Base-by-base conservation (phyloP, 2,329 filamentous ascomycete genomes). In the Epichloe amarillans region DNA sequence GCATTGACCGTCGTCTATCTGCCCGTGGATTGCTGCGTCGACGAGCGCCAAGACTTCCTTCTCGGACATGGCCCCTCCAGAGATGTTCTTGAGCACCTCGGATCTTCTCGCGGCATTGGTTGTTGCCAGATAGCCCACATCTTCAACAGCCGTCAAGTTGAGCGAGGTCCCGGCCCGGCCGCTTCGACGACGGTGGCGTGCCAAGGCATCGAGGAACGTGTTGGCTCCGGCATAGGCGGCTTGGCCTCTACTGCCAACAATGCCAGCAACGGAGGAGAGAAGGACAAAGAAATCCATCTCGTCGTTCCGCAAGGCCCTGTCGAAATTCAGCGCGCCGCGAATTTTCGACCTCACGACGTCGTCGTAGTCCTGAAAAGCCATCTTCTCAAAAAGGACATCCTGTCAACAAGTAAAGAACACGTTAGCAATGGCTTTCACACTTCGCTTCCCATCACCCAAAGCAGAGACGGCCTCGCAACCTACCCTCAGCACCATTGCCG, bases 41-140 rank as follows among this genome's bases (percentile, higher is more conserved):
- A 80, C 65, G 0, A 80, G 66, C 0, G 76, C 75, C 2, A 79
- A 61, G 0, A 80, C 74, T 60, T 81, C 76, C 5, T 70, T 69
- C 57, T 75, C 72, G 55, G 68, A 70, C 55, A 81, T 71, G 17
- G 76, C 69, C 38, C 73, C 71, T 4, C 69, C 69, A 1, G 58
- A 60, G 1, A 75, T 63, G 37, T 74, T 76, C 55, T 72, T 72
- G 37, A 75, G 72, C 0, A 74, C 71, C 52, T 74, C 69, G 2
- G 64, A 64, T 3, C 66, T 66, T 36, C 67, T 69, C 44, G 66
- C 66, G 0, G 66, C 62, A 52, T 74, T 72, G 19, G 14, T 44
- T 5, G 14, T 38, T 15, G 48, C 47, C 33, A 77, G 62, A 57
- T 76, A 76, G 3, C 74, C 74, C 1, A 72, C 68, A 52, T 72